Base-by-base conservation (phyloP, 2,329 filamentous ascomycete genomes). In the Trichoderma sp. region DNA sequence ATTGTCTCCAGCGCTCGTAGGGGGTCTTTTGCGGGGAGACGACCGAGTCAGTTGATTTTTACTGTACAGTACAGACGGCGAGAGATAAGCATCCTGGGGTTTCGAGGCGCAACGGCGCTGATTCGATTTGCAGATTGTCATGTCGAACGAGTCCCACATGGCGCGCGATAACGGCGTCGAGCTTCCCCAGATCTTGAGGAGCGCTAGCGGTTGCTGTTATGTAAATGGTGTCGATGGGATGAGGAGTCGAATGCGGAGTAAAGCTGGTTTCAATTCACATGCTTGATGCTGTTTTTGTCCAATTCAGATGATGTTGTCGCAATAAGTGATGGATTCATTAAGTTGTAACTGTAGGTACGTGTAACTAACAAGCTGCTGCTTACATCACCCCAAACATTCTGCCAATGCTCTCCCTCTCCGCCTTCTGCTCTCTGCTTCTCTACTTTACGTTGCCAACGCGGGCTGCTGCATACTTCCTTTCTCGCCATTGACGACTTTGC, bases 201-300 rank as follows among this genome's bases (percentile, higher is more conserved):
- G 40, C 55, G 55, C 63, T 67, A 59, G 31, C 29, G 21, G 40
- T 67, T 67, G 63, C 37, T 67, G 55, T 67, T 67, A 52, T 67
- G 53, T 67, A 67, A 59, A 59, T n/a, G 13, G 29, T 40, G 27
- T 52, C 47, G 47, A 55, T 55, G 33, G 21, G 16, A 49, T 49
- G 47, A 49, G 47, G 47, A 49, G 47, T 24, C n/a, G 43, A 24
- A 24, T 47, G 62, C 62, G 62, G 62, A 65, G 62, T 11, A 21
- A 19, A 33, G 19, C 21, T n/a, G 27, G 11, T 21, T 19, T 4
- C 8, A 49, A 11, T 5, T 49, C n/a, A 21, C 43, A 11, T 1
- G 0, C 27, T 49, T 13, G n/a, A 49, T 49, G 21, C 47, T 24
- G 11, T 35, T 14, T 35, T 31, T 29, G 24, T 55, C 29, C 13